Base-by-base conservation (phyloP, 306 rosid genomes). In the Astragalus membranaceus region DNA sequence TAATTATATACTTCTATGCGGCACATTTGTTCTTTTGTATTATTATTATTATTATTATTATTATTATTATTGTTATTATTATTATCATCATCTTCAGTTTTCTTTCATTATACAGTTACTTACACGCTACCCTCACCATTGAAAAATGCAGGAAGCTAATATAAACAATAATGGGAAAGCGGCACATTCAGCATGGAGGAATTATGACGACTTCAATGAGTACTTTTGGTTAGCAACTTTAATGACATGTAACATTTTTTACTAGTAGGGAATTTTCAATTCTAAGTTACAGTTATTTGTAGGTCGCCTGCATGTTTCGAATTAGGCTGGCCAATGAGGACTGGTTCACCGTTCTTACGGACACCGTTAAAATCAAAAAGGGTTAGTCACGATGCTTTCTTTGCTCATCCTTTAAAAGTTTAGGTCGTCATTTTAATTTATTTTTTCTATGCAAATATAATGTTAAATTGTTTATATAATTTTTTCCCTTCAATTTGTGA, bases 111-210 rank as follows among this genome's bases (percentile, higher is more conserved):
- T 48, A 55, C 67, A 58, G 35, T 60, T 55, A 13, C 64, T 52
- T 55, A 32, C 15, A 5, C 0, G 16, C 44, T 5, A 10, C 33
- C 49, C 46, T 3, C 29, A 51, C 23, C 49, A 11, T 3, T 23
- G 16, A 26, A 62, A 47, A 52, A 33, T 79, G 69, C 89, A 94
- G 98, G 98, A 94, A 88, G 85, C 95, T 62, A 64, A 0, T 7
- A 70, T 54, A 75, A 90, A 88, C 78, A 85, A 88, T 66, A 84
- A 80, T 59, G 98, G 98, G 77, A 94, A 87, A 81, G 97, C 97
- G 39, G 98, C 97, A 13, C 98, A 94, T 86, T 94, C 98, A 41
- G 87, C 87, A 51, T 94, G 98, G 98, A 80, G 98, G 84, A 94
- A 94, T 60, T 94, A 94, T 77, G 98, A 94, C 17, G 98, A 94